Conservation (phyloP, 345 rosid genomes). For the Psidium guajava region DNA sequence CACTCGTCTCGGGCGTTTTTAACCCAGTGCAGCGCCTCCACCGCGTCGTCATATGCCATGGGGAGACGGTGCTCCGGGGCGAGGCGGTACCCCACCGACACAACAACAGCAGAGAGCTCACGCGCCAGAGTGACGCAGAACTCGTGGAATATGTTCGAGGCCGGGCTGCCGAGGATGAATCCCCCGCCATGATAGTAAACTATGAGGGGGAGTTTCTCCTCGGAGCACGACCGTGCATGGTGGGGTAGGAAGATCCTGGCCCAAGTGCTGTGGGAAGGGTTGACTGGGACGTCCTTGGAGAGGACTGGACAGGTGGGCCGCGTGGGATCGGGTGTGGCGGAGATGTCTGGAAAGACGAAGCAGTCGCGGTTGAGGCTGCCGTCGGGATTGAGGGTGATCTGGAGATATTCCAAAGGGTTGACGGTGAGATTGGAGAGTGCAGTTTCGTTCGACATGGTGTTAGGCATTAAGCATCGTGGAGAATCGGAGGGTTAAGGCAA, state of each 20-base stretch:
- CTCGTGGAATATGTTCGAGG: neutral
- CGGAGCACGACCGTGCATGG: neutral
- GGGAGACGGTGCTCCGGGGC: constrained; percentile 7
- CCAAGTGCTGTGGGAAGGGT: neutral
- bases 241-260: neutral
- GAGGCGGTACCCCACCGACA: neutral
- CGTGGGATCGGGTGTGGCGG: neutral
- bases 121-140: neutral
- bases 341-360: neutral
- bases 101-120: neutral
- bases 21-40: constrained; percentile 21
- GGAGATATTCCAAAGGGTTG: constrained; percentile 24
- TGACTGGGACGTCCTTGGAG: constrained; percentile 5
- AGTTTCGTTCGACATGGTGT: neutral
- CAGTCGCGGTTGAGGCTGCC: constrained; percentile 2
- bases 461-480: neutral
- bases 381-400: constrained; percentile 17
- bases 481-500: neutral
- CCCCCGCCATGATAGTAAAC: constrained; percentile 3
- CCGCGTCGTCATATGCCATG: constrained; percentile 2
- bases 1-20: constrained; percentile 18
- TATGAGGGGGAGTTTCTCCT: neutral
- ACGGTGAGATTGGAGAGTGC: neutral
- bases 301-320: neutral
- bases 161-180: neutral